Evolutionary conservation across 345 rosid species (phyloP), one percentile per base, ranked within the genome.

Genomic region (Streptanthus diversifolius): DNA sequence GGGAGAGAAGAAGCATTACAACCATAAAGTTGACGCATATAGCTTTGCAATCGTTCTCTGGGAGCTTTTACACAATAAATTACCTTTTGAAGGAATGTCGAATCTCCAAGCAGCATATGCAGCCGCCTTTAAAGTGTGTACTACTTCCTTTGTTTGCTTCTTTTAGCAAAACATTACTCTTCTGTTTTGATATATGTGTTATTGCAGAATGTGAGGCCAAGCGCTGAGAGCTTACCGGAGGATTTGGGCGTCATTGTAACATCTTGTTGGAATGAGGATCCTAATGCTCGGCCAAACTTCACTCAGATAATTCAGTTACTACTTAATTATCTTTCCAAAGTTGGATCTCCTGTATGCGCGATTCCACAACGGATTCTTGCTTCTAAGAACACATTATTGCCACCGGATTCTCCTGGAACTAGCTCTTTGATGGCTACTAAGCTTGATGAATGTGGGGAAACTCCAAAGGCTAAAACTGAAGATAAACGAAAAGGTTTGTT

Each of bases 61-160:
- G 97, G 99, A 95, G 84, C 97, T 95, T 68, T 71, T 91, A 70
- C 97, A 89, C 75, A 95, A 95, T 77, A 91, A 90, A 56, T 47
- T 91, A 67, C 97, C 99, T 18, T 91, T 95, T 65, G 97, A 95
- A 75, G 99, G 97, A 77, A 93, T 93, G 97, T 95, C 96, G 2
- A 95, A 95, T 83, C 96, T 95, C 18, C 96, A 91, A 86, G 99
- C 97, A 63, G 96, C 95, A 74, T 95, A 91, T 78, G 95, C 99
- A 37, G 97, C 95, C 8, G 99, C 96, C 21, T 95, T 95, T 58
- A 95, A 91, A 86, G 98, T 85, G 81, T 54, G 71, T 43, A 43
- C 5, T 12, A 41, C 17, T 15, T 8, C 29, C 7, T 66, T 33
- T 39, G 14, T 21, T 51, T 39, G 27, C 1, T 39, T 44, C 48